Evolutionary conservation across 2,329 filamentous ascomycete species (phyloP), one percentile per base, ranked within the genome.

Genomic region (Penicillium decumbens): DNA sequence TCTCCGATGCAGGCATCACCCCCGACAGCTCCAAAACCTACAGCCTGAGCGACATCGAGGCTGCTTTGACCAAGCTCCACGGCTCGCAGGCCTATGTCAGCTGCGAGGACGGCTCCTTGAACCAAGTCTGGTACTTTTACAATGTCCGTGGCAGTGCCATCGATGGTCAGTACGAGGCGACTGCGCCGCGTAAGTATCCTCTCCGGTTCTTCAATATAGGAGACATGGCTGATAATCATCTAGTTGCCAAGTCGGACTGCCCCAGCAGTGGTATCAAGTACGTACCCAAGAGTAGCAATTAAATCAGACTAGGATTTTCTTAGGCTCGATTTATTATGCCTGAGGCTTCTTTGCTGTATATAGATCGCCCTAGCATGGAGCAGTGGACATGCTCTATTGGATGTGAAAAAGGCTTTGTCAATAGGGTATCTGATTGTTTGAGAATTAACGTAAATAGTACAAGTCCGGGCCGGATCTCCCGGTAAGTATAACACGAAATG

Each of bases 201-300:
- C 1, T 35, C 28, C 10, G 27, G 39, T 10, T 15, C 27, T 28
- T 28, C 27, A 10, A 23, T 18, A 18, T 41, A 6, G 2, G 33
- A 30, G 13, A 8, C 18, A 8, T n/a, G 35, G n/a, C 13, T 40
- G 6, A 41, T 39, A 6, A 40, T 40, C 6, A 8, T 1, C 25
- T 38, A 68, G 66, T 68, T 7, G 43, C 60, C 18, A 46, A 76
- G 42, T 82, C 82, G 24, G 80, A 74, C 38, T 91, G 88, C 66
- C 82, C 85, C 0, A 63, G 66, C 32, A 76, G 70, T 0, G 82
- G 81, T 2, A 81, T 90, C 64, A 80, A 80, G 61, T 88, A 88
- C 65, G 67, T 80, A 7, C 82, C 82, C 29, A 87, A 87, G 69
- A 66, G 61, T 39, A 39, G 61, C 42, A 41, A 35, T 9, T 23